A percentile compares a stretch with the other conserved stretches of the same genome.
These are phyloP conservation scores for Alternaria burnsii DNA, from an alignment of 2,329 filamentous ascomycete genomes.

Conservation along the genomic window DNA sequence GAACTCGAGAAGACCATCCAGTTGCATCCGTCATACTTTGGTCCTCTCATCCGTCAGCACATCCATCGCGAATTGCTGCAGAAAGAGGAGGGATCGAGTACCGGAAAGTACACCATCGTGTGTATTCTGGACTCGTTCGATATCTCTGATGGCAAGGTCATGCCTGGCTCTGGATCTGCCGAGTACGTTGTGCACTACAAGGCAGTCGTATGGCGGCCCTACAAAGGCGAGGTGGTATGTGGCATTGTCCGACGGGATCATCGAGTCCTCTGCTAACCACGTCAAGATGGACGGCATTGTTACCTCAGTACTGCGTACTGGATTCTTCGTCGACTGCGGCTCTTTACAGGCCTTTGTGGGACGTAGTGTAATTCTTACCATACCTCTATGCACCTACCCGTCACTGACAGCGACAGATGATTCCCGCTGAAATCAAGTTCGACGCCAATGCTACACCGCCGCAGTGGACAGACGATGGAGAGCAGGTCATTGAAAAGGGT, in stretches of 20 bases:
- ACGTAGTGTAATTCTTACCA: conserved; percentile 71
- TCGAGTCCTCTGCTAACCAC: conserved; percentile 33
- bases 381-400: conserved; percentile 20
- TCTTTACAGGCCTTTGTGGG: conserved; percentile 82
- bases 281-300: conserved; percentile 89
- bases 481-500: conserved; percentile 91
- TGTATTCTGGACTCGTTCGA: conserved; percentile 97
- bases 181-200: conserved; percentile 96
- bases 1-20: conserved; percentile 95
- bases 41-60: conserved; percentile 89
- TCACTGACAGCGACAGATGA: conserved; percentile 68
- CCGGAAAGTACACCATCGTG: conserved; percentile 96
- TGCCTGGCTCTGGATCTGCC: conserved; percentile 89
- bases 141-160: conserved; percentile 90
- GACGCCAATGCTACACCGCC: conserved; percentile 96
- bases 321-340: conserved; percentile 87
- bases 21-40: conserved; percentile 96
- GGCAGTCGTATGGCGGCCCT: conserved; percentile 96
- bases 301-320: conserved; percentile 87
- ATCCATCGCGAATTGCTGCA: conserved; percentile 88
- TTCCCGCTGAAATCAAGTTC: conserved; percentile 90
- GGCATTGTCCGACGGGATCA: conserved; percentile 2
- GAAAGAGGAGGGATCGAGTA: conserved; percentile 94
- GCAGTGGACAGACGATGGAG: conserved; percentile 93
- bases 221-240: conserved; percentile 95